Evolutionary conservation across 768 basidiomycete species (phyloP), one percentile per base, ranked within the genome.

Genomic region (Mycena belliarum): DNA sequence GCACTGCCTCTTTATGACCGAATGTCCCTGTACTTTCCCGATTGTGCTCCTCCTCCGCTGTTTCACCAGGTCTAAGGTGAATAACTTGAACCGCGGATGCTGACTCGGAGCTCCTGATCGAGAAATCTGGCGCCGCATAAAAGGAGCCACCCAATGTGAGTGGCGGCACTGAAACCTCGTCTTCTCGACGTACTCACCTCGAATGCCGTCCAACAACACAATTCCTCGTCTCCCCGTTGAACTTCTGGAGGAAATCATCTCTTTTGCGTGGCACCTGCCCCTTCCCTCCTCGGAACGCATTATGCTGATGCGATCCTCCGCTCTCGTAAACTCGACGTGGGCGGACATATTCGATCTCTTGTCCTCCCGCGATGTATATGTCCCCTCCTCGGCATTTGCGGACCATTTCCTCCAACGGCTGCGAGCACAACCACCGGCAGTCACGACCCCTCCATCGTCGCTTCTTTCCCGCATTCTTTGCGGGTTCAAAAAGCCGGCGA

Each of bases 301-400:
- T 29, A 48, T 26, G 20, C 52, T 68, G 54, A 64, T 66, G 56
- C 53, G 48, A 9, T 57, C 67, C n/a, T 63, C 65, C 1, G n/a
- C 46, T 24, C 57, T 64, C 14, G 63, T 66, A 23, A 63, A 64
- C 37, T 64, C 64, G 49, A 54, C 57, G 7, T 68, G 67, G 66
- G 57, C 49, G 24, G 49, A 51, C 1, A 32, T 60, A 28, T 63
- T 57, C 32, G 45, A 55, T 14, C 37, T 55, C 37, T 28, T 57
- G 15, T 65, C 63, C 3, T 51, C 61, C 4, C 62, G 55, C 43
- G 57, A 68, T 28, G 65, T 66, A 25, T 55, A 59, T 41, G 60
- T 68, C 32, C 55, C 61, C n/a, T 62, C 57, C 26, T 15, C 57
- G 6, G 54, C 65, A 16, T 68, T 60, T 23, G 55, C 45, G 24